These are phyloP conservation scores for Fraxinus albicans DNA, from an alignment of 305 asterid species.

Conservation along the genomic window DNA sequence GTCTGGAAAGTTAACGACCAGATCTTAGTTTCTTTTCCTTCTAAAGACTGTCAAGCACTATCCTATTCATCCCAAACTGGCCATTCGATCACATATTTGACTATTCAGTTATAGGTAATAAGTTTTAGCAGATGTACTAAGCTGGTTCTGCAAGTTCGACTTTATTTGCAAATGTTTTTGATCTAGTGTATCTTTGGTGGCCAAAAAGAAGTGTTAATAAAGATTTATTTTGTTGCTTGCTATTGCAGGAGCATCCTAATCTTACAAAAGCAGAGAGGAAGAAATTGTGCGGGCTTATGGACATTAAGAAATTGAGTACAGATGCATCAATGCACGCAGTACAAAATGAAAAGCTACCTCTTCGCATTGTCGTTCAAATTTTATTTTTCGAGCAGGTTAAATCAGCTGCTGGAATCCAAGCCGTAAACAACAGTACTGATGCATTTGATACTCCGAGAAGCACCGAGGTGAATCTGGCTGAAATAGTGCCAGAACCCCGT, in stretches of 20 bases:
- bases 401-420: conserved; percentile 44
- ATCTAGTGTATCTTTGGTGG: neutral
- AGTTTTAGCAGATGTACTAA: neutral
- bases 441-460: conserved; percentile 35
- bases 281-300: conserved; percentile 67
- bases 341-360: conserved; percentile 80
- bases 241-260: conserved; percentile 54
- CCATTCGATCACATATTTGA: neutral
- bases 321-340: conserved; percentile 89
- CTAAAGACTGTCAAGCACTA: neutral
- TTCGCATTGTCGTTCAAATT: conserved; percentile 78
- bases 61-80: neutral
- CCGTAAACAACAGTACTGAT: conserved; percentile 31
- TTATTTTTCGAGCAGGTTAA: conserved; percentile 73
- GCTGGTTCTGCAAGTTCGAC: neutral
- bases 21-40: neutral
- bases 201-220: neutral
- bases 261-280: conserved; percentile 71
- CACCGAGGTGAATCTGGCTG: conserved; percentile 42
- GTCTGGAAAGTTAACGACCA: neutral
- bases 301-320: conserved; percentile 62
- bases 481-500: conserved; percentile 32
- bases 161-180: neutral
- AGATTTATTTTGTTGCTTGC: neutral
- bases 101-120: neutral